A percentile compares a stretch with the other conserved stretches of the same genome.
phyloP scores from a whole-genome alignment of 2,329 filamentous ascomycete genomes.

The Colletotrichum tabaci region DNA sequence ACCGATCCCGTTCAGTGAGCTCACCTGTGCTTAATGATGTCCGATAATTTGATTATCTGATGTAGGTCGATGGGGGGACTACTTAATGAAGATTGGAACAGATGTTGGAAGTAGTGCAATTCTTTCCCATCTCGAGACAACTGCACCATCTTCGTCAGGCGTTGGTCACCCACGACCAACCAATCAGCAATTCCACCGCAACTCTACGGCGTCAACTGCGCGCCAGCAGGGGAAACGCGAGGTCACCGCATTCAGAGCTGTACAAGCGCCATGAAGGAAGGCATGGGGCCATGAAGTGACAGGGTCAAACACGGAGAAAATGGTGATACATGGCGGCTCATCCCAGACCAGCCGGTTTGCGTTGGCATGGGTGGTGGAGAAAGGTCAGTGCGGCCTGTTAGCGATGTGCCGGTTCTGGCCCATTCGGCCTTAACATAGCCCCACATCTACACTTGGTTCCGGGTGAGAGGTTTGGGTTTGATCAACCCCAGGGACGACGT shows the following conservation, averaged over 20 bases:
- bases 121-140: too few species aligned
- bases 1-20: too few species aligned
- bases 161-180: background rate
- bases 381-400: conserved; percentile 23
- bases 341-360: conserved; percentile 24
- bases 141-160: background rate
- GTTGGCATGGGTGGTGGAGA: conserved; percentile 14
- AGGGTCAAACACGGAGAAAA: conserved; percentile 40
- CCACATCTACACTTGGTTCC: conserved; percentile 23
- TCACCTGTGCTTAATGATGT: background rate
- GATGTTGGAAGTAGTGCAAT: background rate
- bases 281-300: conserved; percentile 3
- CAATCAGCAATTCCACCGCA: background rate
- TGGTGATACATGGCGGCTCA: conserved; percentile 37
- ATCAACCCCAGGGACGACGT: conserved; percentile 44
- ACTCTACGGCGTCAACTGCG: background rate
- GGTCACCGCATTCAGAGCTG: background rate
- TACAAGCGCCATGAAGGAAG: background rate
- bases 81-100: background rate
- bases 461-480: conserved; percentile 43
- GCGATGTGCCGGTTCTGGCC: background rate
- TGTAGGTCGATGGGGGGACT: background rate
- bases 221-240: background rate
- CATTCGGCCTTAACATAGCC: background rate
- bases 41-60: background rate